Base-by-base conservation (phyloP, 192 early-diverging fungal species). In the Polychytrium aggregatum region DNA sequence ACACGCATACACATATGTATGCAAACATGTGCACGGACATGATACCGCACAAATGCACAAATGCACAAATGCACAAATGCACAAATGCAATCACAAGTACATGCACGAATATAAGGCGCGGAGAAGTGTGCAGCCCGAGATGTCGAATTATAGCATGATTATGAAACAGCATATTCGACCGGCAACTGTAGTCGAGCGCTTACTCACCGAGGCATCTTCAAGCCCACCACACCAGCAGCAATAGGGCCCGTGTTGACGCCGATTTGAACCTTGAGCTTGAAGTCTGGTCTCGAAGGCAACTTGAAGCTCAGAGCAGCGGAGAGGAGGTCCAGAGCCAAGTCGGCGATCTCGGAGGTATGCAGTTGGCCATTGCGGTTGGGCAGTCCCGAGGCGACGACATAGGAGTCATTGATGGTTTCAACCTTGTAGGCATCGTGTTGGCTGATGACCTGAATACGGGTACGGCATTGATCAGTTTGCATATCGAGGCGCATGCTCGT, bases 401-500 rank as follows among this genome's bases (percentile, higher is more conserved):
- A 65, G 21, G 40, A 46, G 38, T 65, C 63, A 5, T 61, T 55
- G 18, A 67, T 55, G 0, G 65, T 67, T 33, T 67, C 65, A 17
- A 67, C 61, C 52, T 67, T 67, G 48, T 67, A 67, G 11, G 46
- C 65, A 36, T 67, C 56, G 37, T 67, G 56, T 22, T 49, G 37
- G 43, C 33, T 38, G 44, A 63, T 59, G 27, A 59, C 50, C 43
- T 9, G 30, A 36, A 63, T 61, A 48, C 63, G 49, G 8, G 31
- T 29, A 7, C 18, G 6, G 21, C 57, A 60, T 1, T 59, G 26
- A 8, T 27, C 18, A 20, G 59, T 60, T 11, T 59, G 40, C 22
- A 60, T 16, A 22, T 10, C 29, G 17, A 62, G 13, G 9, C 20
- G 16, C 21, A 24, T 14, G 41, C 13, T 16, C 3, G 1, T n/a